phyloP scores from a whole-genome alignment of 805 yeast genomes.

The Saturnispora sekii region DNA sequence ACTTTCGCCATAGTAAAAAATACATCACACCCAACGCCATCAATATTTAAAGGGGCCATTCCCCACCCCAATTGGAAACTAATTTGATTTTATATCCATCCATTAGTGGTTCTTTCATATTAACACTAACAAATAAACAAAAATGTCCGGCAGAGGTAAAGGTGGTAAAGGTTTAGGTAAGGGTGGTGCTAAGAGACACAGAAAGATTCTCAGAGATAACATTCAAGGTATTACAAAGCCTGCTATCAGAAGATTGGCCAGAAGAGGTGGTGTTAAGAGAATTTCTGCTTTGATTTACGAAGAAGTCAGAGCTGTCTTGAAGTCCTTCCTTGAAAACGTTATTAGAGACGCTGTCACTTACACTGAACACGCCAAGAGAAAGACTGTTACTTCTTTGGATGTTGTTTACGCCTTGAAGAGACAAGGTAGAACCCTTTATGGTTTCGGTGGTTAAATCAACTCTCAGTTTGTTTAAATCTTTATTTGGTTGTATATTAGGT shows the following conservation, averaged over 20 bases:
- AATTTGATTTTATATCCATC: slow-evolving; percentile 7
- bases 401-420: slow-evolving; percentile 99
- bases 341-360: slow-evolving; percentile 99
- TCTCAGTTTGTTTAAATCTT: not conserved
- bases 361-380: slow-evolving; percentile 99
- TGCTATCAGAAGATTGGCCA: slow-evolving; percentile 99
- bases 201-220: slow-evolving; percentile 98
- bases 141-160: slow-evolving; percentile 99
- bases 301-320: slow-evolving; percentile 95
- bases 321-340: slow-evolving; percentile 92
- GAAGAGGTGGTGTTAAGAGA: slow-evolving; percentile 99
- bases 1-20: slow-evolving; percentile 1
- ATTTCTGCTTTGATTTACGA: slow-evolving; percentile 97
- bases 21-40: not conserved
- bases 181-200: slow-evolving; percentile 99
- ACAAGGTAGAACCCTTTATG: slow-evolving; percentile 99
- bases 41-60: not conserved
- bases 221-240: slow-evolving; percentile 99
- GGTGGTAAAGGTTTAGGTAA: slow-evolving; percentile 99
- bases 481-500: slow-evolving; percentile 9
- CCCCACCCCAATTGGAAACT: not conserved
- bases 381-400: slow-evolving; percentile 97
- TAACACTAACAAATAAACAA: slow-evolving; percentile 14
- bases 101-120: slow-evolving; percentile 7
- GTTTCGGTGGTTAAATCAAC: slow-evolving; percentile 90